These are phyloP conservation scores for Aspergillus clavatus DNA, from an alignment of 2,329 filamentous ascomycete species.

Conservation along the genomic window DNA sequence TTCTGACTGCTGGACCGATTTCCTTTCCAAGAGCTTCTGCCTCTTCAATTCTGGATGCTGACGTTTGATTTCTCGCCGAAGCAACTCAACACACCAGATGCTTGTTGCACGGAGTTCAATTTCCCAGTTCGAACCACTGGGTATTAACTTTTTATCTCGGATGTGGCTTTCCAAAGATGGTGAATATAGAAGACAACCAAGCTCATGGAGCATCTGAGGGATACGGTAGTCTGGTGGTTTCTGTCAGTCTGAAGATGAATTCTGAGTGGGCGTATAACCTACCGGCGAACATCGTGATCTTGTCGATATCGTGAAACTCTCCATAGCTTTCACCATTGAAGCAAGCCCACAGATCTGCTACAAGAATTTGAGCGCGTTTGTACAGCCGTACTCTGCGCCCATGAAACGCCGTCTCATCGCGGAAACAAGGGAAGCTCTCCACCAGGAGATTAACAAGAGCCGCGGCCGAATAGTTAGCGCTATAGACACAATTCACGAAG, in stretches of 20 bases:
- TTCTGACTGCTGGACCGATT: background rate
- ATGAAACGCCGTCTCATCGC: conserved; percentile 73
- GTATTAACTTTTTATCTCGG: conserved; percentile 58
- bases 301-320: conserved; percentile 81
- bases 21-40: background rate
- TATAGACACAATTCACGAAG: conserved; percentile 66
- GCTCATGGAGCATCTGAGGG: conserved; percentile 80
- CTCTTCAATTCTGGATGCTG: conserved; percentile 62
- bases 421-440: conserved; percentile 76
- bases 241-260: background rate
- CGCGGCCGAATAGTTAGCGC: conserved; percentile 74
- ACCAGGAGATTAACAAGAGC: conserved; percentile 80
- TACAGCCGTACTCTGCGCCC: conserved; percentile 73
- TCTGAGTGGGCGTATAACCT: conserved; percentile 6
- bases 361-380: conserved; percentile 93
- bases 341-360: conserved; percentile 94
- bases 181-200: conserved; percentile 80
- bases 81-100: conserved; percentile 92
- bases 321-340: conserved; percentile 79
- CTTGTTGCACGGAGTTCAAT: conserved; percentile 86
- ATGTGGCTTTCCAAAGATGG: conserved; percentile 72
- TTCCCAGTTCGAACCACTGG: conserved; percentile 72
- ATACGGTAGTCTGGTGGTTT: conserved; percentile 72
- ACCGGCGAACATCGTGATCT: conserved; percentile 94
- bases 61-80: conserved; percentile 71